Evolutionary conservation across 768 basidiomycete species (phyloP).

Genomic region (Leccinum variicolor): DNA sequence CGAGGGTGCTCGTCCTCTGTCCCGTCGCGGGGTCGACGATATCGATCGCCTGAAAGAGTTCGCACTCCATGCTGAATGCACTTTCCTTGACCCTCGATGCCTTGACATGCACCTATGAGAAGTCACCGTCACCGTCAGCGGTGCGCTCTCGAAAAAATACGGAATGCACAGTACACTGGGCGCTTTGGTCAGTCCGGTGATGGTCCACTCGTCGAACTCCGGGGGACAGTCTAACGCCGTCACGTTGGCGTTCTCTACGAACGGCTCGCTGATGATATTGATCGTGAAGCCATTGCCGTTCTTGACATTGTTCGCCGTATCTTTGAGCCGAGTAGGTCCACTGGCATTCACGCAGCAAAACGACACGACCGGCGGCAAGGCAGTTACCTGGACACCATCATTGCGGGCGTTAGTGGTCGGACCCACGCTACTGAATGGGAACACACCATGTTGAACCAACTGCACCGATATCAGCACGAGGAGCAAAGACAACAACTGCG

Average conservation of each 20-base stretch:
- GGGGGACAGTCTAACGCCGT: slow-evolving; percentile 37
- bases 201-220: neutral
- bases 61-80: slow-evolving; percentile 48
- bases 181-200: slow-evolving; percentile 41
- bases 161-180: slow-evolving; percentile 9
- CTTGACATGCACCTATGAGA: slow-evolving; percentile 34
- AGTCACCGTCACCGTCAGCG: neutral
- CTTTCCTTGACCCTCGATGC: slow-evolving; percentile 42
- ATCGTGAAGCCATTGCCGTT: slow-evolving; percentile 48
- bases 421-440: neutral
- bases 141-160: neutral
- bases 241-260: slow-evolving; percentile 37
- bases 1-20: slow-evolving; percentile 27
- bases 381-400: slow-evolving; percentile 14
- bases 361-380: slow-evolving; percentile 35
- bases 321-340: slow-evolving; percentile 30
- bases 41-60: slow-evolving; percentile 31
- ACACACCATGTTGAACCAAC: slow-evolving; percentile 29
- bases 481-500: neutral
- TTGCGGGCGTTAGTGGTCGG: neutral
- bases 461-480: slow-evolving; percentile 6
- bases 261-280: slow-evolving; percentile 56
- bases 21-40: slow-evolving; percentile 33
- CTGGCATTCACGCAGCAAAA: slow-evolving; percentile 21
- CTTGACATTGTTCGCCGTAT: slow-evolving; percentile 46